A percentile compares a stretch with the other conserved stretches of the same genome.
These are phyloP conservation scores for Penicillium dipodomyicola DNA, from an alignment of 495 filamentous ascomycete species.

Conservation along the genomic window DNA sequence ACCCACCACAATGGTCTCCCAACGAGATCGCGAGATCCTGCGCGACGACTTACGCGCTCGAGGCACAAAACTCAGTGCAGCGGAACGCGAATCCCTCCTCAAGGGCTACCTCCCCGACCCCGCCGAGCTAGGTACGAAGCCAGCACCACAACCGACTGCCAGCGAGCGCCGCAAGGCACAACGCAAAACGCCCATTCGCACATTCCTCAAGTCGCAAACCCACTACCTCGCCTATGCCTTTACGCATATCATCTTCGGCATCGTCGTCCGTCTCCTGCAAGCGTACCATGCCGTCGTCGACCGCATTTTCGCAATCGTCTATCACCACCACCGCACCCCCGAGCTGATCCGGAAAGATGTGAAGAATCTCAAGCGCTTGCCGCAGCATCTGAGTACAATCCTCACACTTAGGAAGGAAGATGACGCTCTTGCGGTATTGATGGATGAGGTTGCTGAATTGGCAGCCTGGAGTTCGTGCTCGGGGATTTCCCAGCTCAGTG, in stretches of 20 bases:
- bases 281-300: conserved; percentile 74
- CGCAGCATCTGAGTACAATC: conserved; percentile 84
- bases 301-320: conserved; percentile 71
- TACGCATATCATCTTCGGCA: conserved; percentile 77
- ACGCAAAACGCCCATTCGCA: conserved; percentile 55
- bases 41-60: conserved; percentile 59
- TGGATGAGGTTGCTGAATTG: conserved; percentile 87
- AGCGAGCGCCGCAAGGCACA: conserved; percentile 33
- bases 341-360: conserved; percentile 88
- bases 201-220: conserved; percentile 63
- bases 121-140: conserved; percentile 33
- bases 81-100: conserved; percentile 69
- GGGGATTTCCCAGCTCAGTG: conserved; percentile 77
- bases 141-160: conserved; percentile 13
- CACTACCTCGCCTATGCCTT: conserved; percentile 67
- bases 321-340: conserved; percentile 91
- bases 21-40: conserved; percentile 57
- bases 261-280: conserved; percentile 78
- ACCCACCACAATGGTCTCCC: conserved; percentile 48
- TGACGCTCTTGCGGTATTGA: conserved; percentile 69
- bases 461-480: conserved; percentile 87
- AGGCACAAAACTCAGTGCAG: conserved; percentile 56
- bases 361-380: conserved; percentile 65
- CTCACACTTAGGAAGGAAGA: conserved; percentile 71
- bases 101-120: conserved; percentile 73